Evolutionary conservation across 208 protist species (phyloP), one percentile per base, ranked within the genome.

Genomic region (Leishmania turanica): DNA sequence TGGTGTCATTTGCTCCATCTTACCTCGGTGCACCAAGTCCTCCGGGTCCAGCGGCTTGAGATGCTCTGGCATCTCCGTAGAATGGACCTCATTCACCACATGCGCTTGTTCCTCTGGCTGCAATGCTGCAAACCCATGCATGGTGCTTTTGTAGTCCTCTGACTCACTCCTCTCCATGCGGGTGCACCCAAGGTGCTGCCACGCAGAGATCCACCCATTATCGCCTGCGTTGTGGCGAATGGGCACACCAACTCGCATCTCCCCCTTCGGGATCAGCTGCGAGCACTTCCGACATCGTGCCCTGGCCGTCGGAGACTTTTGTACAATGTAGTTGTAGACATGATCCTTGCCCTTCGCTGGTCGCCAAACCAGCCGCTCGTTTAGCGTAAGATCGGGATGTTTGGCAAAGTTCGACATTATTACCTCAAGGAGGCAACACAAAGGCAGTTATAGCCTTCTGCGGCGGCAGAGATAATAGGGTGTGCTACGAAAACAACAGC

Each of bases 201-300:
- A 97, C 6, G 93, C 93, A 49, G 93, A 96, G 82, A 97, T 98
- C 87, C 92, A 95, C 19, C 96, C 94, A 69, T 96, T 91, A 45
- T 96, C 91, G 19, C 96, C 94, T 42, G 86, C 81, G n/a, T 79
- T 80, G 84, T 97, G 92, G 47, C 88, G 90, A 81, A 97, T 96
- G 5, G 96, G 96, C 19, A 96, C 75, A 17, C 95, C 96, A 56
- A 91, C 89, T 17, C 95, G 92, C 31, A 98, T 73, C 75, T 95
- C 91, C 15, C 87, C 92, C 78, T 97, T 96, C 9, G 87, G 37
- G 27, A 98, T 92, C 60, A 90, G 82, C 51, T 98, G 91, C 8
- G 94, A 96, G 76, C 96, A 98, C 62, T 92, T 96, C 17, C 92
- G 84, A 81, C 96, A 98, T 5, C 91, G 89, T 37, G 96, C 94